Conservation (phyloP, 2,329 filamentous ascomycete genomes). For the Gaeumannomyces sp. region DNA sequence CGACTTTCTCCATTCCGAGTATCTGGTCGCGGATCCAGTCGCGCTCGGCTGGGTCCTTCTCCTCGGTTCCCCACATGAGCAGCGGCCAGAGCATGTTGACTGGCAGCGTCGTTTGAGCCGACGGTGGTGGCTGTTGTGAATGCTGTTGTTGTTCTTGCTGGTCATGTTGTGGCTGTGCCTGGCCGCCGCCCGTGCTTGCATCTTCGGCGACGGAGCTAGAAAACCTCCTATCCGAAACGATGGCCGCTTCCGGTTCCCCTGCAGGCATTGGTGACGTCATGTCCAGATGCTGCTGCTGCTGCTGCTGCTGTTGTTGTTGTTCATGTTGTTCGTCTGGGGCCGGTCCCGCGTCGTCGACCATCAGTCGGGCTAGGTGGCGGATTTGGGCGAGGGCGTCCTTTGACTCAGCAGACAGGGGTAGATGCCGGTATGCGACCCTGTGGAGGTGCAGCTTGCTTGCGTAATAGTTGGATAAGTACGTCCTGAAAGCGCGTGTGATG, state of each 20-base stretch:
- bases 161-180: neutral
- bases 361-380: conserved; percentile 37
- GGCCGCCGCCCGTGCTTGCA: neutral
- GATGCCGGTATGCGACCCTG: conserved; percentile 47
- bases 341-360: conserved; percentile 33
- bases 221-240: neutral
- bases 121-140: neutral
- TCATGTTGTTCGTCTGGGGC: conserved; percentile 17
- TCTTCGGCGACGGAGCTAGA: conserved; percentile 28
- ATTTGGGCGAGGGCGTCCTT: conserved; percentile 42
- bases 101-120: conserved; percentile 30
- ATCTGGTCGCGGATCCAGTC: conserved; percentile 46
- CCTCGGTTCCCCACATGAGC: conserved; percentile 49
- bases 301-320: neutral
- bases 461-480: conserved; percentile 50
- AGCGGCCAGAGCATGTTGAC: conserved; percentile 53
- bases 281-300: neutral
- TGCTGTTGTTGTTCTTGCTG: neutral
- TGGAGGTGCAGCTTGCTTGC: conserved; percentile 51
- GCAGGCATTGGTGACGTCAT: neutral
- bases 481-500: conserved; percentile 47
- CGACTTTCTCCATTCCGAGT: conserved; percentile 38
- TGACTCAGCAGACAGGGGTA: conserved; percentile 46
- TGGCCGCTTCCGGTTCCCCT: neutral
- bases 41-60: conserved; percentile 40